phyloP scores from a whole-genome alignment of 2,329 filamentous ascomycete genomes.

The Akanthomyces lecanii region DNA sequence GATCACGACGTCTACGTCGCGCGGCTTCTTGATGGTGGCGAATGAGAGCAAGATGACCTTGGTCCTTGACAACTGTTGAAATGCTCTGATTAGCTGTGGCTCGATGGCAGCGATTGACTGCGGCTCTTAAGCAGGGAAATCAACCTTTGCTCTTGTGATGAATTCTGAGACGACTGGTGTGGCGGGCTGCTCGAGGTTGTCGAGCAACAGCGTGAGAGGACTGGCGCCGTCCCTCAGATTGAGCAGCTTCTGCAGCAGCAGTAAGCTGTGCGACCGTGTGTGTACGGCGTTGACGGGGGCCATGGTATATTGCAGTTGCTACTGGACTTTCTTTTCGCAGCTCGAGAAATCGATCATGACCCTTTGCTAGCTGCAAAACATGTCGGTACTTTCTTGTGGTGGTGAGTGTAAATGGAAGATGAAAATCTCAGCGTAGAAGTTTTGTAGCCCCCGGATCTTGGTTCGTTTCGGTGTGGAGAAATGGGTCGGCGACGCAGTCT shows the following conservation, averaged over 20 bases:
- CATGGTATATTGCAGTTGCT: conserved; percentile 36
- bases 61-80: conserved; percentile 51
- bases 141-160: conserved; percentile 67
- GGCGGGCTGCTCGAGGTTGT: conserved; percentile 78
- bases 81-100: not conserved
- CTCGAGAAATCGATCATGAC: too few relatives aligned
- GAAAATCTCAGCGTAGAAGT: not conserved
- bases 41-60: conserved; percentile 76
- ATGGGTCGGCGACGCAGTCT: not conserved
- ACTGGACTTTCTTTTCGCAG: too few relatives aligned
- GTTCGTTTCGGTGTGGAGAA: conserved; percentile 10
- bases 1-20: conserved; percentile 64
- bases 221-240: conserved; percentile 74
- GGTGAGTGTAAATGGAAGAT: not conserved
- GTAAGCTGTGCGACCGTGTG: conserved; percentile 75
- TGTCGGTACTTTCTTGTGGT: not conserved
- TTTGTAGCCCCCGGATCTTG: not conserved
- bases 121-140: conserved; percentile 13
- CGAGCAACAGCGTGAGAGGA: conserved; percentile 80
- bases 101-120: not conserved
- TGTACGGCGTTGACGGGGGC: conserved; percentile 57
- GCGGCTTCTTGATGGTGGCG: conserved; percentile 62
- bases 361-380: too few relatives aligned
- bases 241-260: conserved; percentile 78
- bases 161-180: conserved; percentile 69